Evolutionary conservation across 1,284 basidiomycete genomes (phyloP), one percentile per base, ranked within the genome.

Genomic region (Tylopilus sp.): DNA sequence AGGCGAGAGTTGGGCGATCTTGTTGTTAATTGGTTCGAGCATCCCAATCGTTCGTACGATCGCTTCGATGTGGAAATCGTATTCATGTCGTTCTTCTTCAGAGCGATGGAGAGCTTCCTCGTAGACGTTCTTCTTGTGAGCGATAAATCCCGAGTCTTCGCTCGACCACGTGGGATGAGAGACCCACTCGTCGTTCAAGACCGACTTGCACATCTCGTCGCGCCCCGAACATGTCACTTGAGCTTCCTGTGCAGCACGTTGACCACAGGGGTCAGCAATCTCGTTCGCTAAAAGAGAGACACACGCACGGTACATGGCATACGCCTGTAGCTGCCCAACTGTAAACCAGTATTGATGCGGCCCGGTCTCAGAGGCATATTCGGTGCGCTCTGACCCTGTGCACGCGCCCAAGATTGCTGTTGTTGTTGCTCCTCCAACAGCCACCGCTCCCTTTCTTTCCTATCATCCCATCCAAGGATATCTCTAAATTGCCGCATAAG

Each of bases 61-160:
- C n/a, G 94, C 96, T 65, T 98, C 96, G 61, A 98, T 93, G 68
- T 99, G 93, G 74, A 97, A 99, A 69, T 98, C 96, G 68, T 98
- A 99, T 70, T 98, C 96, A 71, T 98, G 96, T 10, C 96, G 84
- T 68, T 99, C 97, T 67, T 99, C 96, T 65, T 99, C 96, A 46
- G 88, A 91, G 40, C 94, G 89, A 71, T 97, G 95, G n/a, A 98
- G 78, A 0, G 95, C 95, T 63, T 98, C 96, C 66, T 98, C 96
- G 69, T 92, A 98, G 2, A 87, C 78, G 69, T 98, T 99, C 79
- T 97, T 97, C 73, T 89, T 89, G 68, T 94, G 89, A 1, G 92
- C 83, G 44, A 90, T 76, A 73, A 97, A 97, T 0, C 89, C 90
- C 2, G 89, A 82, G 53, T 97, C 92, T 62, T 98, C 96, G 66